Conservation (phyloP, 495 filamentous ascomycete genomes). For the Aspergillus ellipticus region DNA sequence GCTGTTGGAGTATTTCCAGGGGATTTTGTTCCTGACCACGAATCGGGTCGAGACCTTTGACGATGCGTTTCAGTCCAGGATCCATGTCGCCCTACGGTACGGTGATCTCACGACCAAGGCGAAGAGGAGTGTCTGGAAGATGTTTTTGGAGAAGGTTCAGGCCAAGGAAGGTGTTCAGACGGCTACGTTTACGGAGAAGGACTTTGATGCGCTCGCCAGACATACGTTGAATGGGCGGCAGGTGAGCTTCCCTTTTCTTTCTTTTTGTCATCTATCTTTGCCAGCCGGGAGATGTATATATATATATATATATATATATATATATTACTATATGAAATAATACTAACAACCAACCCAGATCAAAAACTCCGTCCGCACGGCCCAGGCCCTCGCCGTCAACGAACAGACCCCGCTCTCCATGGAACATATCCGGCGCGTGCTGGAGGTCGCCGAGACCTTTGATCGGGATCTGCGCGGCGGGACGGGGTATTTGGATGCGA, state of each 20-base stretch:
- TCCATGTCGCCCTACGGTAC: conserved; percentile 76
- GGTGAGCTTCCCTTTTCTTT: conserved; percentile 33
- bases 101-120: conserved; percentile 71
- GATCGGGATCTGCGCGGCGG: conserved; percentile 72
- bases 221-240: conserved; percentile 85
- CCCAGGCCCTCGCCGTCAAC: conserved; percentile 80
- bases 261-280: neutral
- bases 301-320: no score
- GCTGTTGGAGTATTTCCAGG: conserved; percentile 73
- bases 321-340: conserved; percentile 3
- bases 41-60: conserved; percentile 75
- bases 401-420: conserved; percentile 67
- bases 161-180: conserved; percentile 59
- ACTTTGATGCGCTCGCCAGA: conserved; percentile 63
- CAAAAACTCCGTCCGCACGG: conserved; percentile 86
- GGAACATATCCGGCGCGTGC: conserved; percentile 77
- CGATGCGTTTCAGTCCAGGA: conserved; percentile 62
- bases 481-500: conserved; percentile 51
- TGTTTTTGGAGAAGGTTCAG: conserved; percentile 71
- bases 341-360: conserved; percentile 60
- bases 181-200: conserved; percentile 61
- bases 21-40: conserved; percentile 76
- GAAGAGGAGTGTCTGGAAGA: conserved; percentile 80
- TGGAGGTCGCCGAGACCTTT: conserved; percentile 79
- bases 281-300: no score